phyloP scores from a whole-genome alignment of 495 filamentous ascomycete genomes.

The Hypoxylon cercidicola region DNA sequence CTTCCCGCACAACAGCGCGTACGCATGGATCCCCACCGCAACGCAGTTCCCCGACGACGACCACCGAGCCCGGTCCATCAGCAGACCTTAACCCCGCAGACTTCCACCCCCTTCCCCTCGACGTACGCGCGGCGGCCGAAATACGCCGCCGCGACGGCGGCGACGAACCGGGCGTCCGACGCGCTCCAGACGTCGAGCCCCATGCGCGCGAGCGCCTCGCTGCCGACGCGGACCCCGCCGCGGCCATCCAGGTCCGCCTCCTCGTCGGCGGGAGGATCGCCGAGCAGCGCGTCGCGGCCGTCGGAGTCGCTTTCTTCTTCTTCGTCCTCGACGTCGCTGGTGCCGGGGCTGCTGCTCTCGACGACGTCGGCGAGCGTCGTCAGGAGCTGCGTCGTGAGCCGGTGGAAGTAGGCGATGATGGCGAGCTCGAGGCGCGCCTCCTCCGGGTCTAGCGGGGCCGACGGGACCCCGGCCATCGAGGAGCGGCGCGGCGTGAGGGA shows the following conservation, averaged over 20 bases:
- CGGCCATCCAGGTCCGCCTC: slow-evolving; percentile 49
- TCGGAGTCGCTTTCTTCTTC: slow-evolving; percentile 41
- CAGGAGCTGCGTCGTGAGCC: slow-evolving; percentile 78
- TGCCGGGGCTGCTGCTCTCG: slow-evolving; percentile 65
- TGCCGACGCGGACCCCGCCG: slow-evolving; percentile 66
- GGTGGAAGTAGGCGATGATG: slow-evolving; percentile 91
- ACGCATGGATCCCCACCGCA: neutral
- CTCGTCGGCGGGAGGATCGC: slow-evolving; percentile 32
- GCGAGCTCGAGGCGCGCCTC: slow-evolving; percentile 69
- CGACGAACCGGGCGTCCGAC: slow-evolving; percentile 76
- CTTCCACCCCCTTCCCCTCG: slow-evolving; percentile 75
- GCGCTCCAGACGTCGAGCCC: slow-evolving; percentile 89
- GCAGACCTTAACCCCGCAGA: slow-evolving; percentile 84
- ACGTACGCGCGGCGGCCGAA: slow-evolving; percentile 77
- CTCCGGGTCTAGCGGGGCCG: slow-evolving; percentile 38
- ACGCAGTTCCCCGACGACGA: neutral
- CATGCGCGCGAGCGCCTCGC: slow-evolving; percentile 80
- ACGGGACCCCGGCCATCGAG: slow-evolving; percentile 18
- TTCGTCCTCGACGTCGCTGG: slow-evolving; percentile 52
- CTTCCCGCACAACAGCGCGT: too few relatives aligned
- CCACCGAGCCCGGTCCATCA: slow-evolving; percentile 45
- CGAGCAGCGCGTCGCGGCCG: slow-evolving; percentile 34
- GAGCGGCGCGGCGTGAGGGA: slow-evolving; percentile 47
- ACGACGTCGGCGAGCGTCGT: slow-evolving; percentile 74
- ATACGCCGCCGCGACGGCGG: slow-evolving; percentile 73